Percentiles rank a stretch among this genome's conserved stretches.
These are phyloP conservation scores for Pythium sp. DNA, from an alignment of 352 stramenopile species.

Conservation along the genomic window DNA sequence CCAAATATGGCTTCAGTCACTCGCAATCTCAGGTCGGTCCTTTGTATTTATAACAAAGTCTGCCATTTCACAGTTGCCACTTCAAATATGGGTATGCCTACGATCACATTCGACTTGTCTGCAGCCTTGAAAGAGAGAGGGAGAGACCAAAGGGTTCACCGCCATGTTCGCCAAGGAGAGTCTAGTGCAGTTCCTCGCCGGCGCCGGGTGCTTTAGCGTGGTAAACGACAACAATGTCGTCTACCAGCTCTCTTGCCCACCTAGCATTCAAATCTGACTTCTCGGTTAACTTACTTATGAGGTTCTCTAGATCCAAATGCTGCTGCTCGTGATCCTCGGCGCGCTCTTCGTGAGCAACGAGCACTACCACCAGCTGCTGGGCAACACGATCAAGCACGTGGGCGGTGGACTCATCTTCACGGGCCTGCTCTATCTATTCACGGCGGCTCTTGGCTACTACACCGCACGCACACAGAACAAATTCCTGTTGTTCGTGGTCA, in stretches of 20 bases:
- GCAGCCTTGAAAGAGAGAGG: too few species aligned
- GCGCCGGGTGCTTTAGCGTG: conserved; percentile 58
- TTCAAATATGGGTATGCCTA: neutral
- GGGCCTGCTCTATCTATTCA: conserved; percentile 49
- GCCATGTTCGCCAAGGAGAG: conserved; percentile 62
- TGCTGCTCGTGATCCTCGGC: conserved; percentile 51
- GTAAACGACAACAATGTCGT: conserved; percentile 13
- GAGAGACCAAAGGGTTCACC: neutral
- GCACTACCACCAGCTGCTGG: conserved; percentile 65
- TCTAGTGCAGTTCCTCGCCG: conserved; percentile 57
- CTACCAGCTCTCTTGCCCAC: too few species aligned
- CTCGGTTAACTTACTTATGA: neutral
- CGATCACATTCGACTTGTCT: neutral
- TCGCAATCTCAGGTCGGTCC: too few species aligned
- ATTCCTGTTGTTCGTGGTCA: conserved; percentile 59
- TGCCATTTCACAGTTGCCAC: neutral
- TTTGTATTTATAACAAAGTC: neutral
- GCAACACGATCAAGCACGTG: conserved; percentile 45
- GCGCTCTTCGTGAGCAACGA: conserved; percentile 43
- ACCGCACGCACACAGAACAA: conserved; percentile 73
- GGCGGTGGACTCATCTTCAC: conserved; percentile 71
- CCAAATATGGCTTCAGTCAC: neutral
- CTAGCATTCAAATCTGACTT: too few species aligned
- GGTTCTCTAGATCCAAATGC: conserved; percentile 36
- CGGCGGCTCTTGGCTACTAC: conserved; percentile 41